A percentile compares a stretch with the other conserved stretches of the same genome.
Evolutionary conservation across 768 basidiomycete genomes (phyloP).

Genomic region (Neoboletus subvelutipes): DNA sequence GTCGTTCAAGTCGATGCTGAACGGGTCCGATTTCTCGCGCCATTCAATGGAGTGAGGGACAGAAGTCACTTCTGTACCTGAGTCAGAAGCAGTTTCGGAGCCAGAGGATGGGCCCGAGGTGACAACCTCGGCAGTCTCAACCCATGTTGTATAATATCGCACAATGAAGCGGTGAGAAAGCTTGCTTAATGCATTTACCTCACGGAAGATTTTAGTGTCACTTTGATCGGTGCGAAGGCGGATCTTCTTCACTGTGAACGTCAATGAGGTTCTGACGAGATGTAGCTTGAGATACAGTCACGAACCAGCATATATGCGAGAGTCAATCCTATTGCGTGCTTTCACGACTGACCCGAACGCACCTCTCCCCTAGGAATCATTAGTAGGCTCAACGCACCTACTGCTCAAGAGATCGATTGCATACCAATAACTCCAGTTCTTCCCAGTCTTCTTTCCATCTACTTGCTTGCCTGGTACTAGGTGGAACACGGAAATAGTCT

Average conservation of each 20-base stretch:
- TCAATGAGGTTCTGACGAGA: neutral
- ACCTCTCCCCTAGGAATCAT: conserved; percentile 66
- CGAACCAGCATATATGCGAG: conserved; percentile 76
- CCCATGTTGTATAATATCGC: conserved; percentile 88
- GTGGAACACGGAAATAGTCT: conserved; percentile 52
- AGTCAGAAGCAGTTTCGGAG: conserved; percentile 38
- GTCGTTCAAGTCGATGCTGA: conserved; percentile 63
- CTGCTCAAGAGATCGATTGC: neutral
- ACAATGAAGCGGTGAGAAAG: conserved; percentile 90
- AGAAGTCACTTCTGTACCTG: conserved; percentile 49
- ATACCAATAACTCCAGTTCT: conserved; percentile 80
- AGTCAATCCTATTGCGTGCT: conserved; percentile 85
- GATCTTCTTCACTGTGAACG: conserved; percentile 77
- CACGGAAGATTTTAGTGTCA: conserved; percentile 85
- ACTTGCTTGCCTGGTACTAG: conserved; percentile 54
- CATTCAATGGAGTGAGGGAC: conserved; percentile 46
- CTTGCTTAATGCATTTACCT: conserved; percentile 85
- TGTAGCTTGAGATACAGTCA: neutral
- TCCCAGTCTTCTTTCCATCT: conserved; percentile 95
- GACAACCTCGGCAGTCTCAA: conserved; percentile 63
- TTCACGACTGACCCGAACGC: conserved; percentile 95
- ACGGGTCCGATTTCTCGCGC: conserved; percentile 52
- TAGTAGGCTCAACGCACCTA: neutral
- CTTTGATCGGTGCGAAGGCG: conserved; percentile 74
- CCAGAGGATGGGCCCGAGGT: conserved; percentile 51